Evolutionary conservation across 2,329 filamentous ascomycete species (phyloP).

Genomic region (Cercospora berteroae): DNA sequence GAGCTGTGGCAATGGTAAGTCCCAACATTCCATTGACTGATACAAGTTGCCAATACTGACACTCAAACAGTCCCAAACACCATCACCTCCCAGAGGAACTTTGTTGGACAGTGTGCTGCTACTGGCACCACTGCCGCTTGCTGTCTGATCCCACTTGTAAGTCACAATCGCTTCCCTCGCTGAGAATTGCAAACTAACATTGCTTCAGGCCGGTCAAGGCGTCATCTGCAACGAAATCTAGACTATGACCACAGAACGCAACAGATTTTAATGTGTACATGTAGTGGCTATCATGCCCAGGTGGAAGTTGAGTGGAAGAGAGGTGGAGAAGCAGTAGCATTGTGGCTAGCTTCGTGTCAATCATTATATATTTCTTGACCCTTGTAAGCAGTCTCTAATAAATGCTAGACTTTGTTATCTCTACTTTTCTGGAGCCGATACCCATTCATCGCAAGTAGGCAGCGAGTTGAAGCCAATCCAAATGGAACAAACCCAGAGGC

Average conservation of each 20-base stretch:
- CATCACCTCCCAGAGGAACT: background rate
- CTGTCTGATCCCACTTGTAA: constrained; percentile 5
- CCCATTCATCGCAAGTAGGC: too few species aligned
- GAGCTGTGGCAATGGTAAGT: constrained; percentile 1
- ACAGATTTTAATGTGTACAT: background rate
- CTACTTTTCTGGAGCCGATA: background rate
- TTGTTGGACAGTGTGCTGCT: background rate
- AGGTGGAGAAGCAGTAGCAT: background rate
- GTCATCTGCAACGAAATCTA: constrained; percentile 7
- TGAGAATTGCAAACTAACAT: background rate
- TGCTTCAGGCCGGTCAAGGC: background rate
- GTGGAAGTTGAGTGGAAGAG: background rate
- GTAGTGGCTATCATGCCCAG: background rate
- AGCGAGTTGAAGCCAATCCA: too few species aligned
- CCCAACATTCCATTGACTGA: background rate
- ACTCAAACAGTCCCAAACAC: background rate
- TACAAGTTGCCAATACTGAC: background rate
- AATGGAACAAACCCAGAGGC: too few species aligned
- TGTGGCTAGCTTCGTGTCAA: background rate
- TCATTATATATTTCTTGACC: background rate
- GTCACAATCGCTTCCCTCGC: background rate
- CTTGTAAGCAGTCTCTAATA: background rate
- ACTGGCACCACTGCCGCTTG: background rate
- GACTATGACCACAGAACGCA: background rate
- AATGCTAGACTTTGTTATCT: background rate